These are phyloP conservation scores for Aspergillus ustus DNA, from an alignment of 2,329 filamentous ascomycete species.

Conservation along the genomic window DNA sequence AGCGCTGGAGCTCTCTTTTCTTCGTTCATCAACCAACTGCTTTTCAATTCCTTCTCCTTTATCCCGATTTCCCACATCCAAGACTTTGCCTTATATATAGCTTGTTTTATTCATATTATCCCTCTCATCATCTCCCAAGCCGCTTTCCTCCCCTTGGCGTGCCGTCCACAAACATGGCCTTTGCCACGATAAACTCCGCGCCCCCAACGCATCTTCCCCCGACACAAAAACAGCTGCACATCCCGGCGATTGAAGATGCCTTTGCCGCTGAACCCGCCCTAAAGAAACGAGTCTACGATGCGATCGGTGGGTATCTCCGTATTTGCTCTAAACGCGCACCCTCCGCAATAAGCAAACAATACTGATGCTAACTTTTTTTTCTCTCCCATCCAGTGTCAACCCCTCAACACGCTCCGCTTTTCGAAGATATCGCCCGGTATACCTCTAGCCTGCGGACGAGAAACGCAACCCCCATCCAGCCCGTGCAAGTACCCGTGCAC, in stretches of 20 bases:
- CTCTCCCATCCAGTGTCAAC: constrained; percentile 34
- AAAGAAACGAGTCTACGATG: constrained; percentile 48
- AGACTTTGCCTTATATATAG: constrained; percentile 4
- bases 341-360: constrained; percentile 1
- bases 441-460: constrained; percentile 44
- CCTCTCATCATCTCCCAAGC: neutral
- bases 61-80: constrained; percentile 5
- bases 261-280: constrained; percentile 45
- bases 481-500: constrained; percentile 29
- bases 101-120: neutral
- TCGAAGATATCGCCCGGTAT: constrained; percentile 56
- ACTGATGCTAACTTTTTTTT: constrained; percentile 13
- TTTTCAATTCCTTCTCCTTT: neutral
- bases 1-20: neutral
- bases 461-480: constrained; percentile 33
- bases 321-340: constrained; percentile 12
- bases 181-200: constrained; percentile 40
- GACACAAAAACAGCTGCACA: constrained; percentile 14
- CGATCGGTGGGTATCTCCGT: constrained; percentile 42
- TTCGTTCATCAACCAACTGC: constrained; percentile 1
- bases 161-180: constrained; percentile 37
- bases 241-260: constrained; percentile 45
- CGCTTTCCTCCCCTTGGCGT: constrained; percentile 17
- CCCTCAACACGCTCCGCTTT: constrained; percentile 47
- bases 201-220: constrained; percentile 19